Base-by-base conservation (phyloP, 2,329 filamentous ascomycete species). In the Chlorencoelia australis region DNA sequence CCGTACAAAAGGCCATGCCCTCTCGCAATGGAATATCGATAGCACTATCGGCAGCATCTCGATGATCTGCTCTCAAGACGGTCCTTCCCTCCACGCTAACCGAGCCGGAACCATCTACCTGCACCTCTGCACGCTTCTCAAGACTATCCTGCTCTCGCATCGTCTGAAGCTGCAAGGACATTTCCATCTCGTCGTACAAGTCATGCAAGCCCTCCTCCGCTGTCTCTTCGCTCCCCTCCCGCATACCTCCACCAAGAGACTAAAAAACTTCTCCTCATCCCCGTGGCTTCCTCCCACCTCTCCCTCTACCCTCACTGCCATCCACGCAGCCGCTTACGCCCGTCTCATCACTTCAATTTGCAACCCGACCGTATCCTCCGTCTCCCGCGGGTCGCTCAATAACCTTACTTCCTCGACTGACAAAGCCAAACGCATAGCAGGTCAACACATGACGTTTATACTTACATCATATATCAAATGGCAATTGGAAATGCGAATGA, bases 161-260 rank as follows among this genome's bases (percentile, higher is more conserved):
- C 64, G 75, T 4, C 62, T 74, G 28, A 72, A 75, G 7, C 61
- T 80, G 2, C 69, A 77, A 47, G 74, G 73, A 2, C 75, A 75
- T 43, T 73, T 75, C 47, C 75, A 77, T 49, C 58, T 79, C 29
- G 61, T 79, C 4, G 57, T 76, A 30, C 57, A 65, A 22, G 58
- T 65, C 2, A 58, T 80, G 40, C 69, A 76, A 47, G 58, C 66
- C 3, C 67, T 80, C n/a, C 63, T 80, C 22, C 59, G 60, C 15
- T 63, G 64, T 22, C 64, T 79, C 13, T 59, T 78, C 21, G 48
- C 59, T 2, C 56, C 63, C 8, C 58, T 62, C 8, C 42, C 40
- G 5, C 54, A 59, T 21, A 46, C 44, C 16, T 51, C 38, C 7
- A 39, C 39, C 9, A 43, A 40, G 17, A 33, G 37, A 13, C 45